Evolutionary conservation across 2,329 filamentous ascomycete genomes (phyloP).

Genomic region (Cytospora leucostoma): DNA sequence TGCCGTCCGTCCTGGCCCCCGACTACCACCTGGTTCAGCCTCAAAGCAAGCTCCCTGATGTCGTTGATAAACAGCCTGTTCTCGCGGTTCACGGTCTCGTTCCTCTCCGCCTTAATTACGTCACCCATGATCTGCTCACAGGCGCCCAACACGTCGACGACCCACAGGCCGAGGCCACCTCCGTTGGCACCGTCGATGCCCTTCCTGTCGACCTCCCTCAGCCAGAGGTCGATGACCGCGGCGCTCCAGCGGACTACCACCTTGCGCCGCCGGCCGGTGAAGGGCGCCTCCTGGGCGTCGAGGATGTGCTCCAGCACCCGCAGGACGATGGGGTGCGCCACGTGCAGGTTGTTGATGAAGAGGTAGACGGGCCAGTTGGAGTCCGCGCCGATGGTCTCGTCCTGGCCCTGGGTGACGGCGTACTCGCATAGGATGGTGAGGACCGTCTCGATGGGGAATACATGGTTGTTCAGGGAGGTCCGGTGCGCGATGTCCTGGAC

Average conservation of each 20-base stretch:
- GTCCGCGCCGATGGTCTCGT: slow-evolving; percentile 58
- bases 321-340: slow-evolving; percentile 58
- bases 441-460: slow-evolving; percentile 64
- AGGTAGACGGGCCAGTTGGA: slow-evolving; percentile 59
- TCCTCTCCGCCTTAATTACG: not conserved
- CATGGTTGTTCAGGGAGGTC: slow-evolving; percentile 64
- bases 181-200: slow-evolving; percentile 32
- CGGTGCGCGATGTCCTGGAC: slow-evolving; percentile 67
- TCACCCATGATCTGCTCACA: slow-evolving; percentile 21
- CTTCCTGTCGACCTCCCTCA: slow-evolving; percentile 50
- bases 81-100: not conserved
- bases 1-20: not conserved
- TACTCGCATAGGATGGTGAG: slow-evolving; percentile 66
- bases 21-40: not conserved
- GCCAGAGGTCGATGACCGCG: slow-evolving; percentile 51
- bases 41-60: not conserved
- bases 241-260: slow-evolving; percentile 58
- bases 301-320: slow-evolving; percentile 59
- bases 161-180: slow-evolving; percentile 26
- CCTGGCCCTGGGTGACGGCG: slow-evolving; percentile 59
- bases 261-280: slow-evolving; percentile 52
- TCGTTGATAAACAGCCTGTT: not conserved
- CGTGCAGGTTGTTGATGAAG: slow-evolving; percentile 55
- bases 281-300: slow-evolving; percentile 60
- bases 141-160: slow-evolving; percentile 23